Base-by-base conservation (phyloP, 2,329 filamentous ascomycete species). In the Neurospora crassa region DNA sequence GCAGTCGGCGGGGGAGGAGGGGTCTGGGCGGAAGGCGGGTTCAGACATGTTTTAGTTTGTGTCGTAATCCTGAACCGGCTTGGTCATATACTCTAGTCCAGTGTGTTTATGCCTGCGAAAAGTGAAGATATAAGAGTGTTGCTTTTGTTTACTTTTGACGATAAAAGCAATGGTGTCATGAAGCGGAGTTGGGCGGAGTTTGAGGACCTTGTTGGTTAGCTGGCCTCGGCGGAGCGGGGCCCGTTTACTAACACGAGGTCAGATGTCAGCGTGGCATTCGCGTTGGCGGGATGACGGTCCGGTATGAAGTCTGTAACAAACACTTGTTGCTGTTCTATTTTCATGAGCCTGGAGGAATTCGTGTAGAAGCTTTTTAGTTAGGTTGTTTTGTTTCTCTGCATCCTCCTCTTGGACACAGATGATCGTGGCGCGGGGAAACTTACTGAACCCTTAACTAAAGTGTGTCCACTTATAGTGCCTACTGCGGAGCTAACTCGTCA, bases 1-100 rank as follows among this genome's bases (percentile, higher is more conserved):
- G 7, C 79, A 79, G 68, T 84, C 79, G 41, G 86, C 75, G 37
- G 77, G 70, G 41, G 40, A 41, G 5, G 69, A 47, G 40, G 45
- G 59, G 24, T 68, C 72, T 29, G 53, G 53, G 53, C 24, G 24
- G 24, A 63, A 37, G 53, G 53, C 29, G 29, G 29, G 29, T 63
- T 29, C 29, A 14, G 53, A 63, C 53, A 63, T 63, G 6, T 34
- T 29, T 29, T 37, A 2, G 2, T 10, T 53, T 29, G 34, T 59
- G 47, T 59, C 7, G 43, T 45, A 29, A 29, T 29, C 11, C 43
- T 11, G 43, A 45, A n/a, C 43, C 2, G 10, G 43, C 6, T 41
- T 41, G 40, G 12, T 41, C 29, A 29, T 41, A 41, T 41, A 5
- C 12, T 41, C 12, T 16, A 41, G 2, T 18, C 18, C 3, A 7